These are phyloP conservation scores for Zygnema circumcarinatum DNA, from an alignment of 139 green algal genomes.

Conservation along the genomic window DNA sequence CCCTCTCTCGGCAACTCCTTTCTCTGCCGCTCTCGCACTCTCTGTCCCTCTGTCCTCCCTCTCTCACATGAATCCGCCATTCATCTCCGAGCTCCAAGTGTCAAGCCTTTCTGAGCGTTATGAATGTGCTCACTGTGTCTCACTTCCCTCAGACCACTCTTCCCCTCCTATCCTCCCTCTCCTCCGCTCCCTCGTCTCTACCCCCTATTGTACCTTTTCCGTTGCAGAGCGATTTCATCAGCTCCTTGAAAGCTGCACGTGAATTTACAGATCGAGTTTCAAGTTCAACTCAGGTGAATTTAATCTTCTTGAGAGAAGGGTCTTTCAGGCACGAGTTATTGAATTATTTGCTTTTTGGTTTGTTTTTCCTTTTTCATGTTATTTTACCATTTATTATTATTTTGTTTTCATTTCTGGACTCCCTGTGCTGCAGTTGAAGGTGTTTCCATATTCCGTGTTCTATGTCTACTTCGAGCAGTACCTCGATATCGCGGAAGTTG, in stretches of 20 bases:
- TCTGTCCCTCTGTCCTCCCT: slow-evolving; percentile 10
- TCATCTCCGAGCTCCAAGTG: too few species aligned
- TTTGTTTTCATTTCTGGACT: too few species aligned
- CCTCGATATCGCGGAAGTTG: slow-evolving; percentile 65
- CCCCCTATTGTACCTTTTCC: too few species aligned
- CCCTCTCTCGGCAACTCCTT: slow-evolving; percentile 1
- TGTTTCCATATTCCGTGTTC: slow-evolving; percentile 90
- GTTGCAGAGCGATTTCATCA: neutral
- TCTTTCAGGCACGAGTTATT: too few species aligned
- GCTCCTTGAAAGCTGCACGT: neutral
- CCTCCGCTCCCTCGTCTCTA: neutral
- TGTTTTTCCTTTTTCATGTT: too few species aligned
- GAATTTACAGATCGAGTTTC: neutral
- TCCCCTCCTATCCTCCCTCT: neutral
- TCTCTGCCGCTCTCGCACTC: slow-evolving; percentile 20
- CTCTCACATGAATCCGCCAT: too few species aligned
- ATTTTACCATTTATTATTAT: too few species aligned
- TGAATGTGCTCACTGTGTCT: too few species aligned
- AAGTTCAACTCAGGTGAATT: neutral
- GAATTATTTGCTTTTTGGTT: too few species aligned
- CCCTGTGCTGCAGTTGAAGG: slow-evolving; percentile 56
- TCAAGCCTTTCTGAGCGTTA: too few species aligned
- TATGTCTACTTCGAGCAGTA: slow-evolving; percentile 97
- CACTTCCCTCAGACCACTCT: too few species aligned
- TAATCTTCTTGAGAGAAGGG: too few species aligned